These are phyloP conservation scores for Thielaviopsis cerberus DNA, from an alignment of 2,329 filamentous ascomycete genomes.

Conservation along the genomic window DNA sequence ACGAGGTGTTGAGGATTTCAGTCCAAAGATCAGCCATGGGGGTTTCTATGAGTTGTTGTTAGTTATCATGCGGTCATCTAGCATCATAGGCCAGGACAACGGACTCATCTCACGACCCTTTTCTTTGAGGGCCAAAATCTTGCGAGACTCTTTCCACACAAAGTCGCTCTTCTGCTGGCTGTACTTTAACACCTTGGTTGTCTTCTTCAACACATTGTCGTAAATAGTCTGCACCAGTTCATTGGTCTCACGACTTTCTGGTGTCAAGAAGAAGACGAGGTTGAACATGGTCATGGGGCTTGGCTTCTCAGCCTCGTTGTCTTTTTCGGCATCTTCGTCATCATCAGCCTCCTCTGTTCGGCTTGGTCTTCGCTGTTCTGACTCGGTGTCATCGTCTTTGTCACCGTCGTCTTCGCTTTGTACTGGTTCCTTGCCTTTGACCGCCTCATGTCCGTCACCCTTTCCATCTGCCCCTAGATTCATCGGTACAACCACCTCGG, in stretches of 20 bases:
- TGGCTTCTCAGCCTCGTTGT: constrained; percentile 24
- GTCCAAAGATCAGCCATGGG: constrained; percentile 50
- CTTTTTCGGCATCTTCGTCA: constrained; percentile 29
- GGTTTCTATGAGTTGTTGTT: constrained; percentile 22
- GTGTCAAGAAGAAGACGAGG: constrained; percentile 77
- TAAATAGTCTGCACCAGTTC: constrained; percentile 61
- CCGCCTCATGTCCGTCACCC: constrained; percentile 14
- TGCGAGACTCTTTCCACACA: constrained; percentile 77
- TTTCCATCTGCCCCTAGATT: constrained; percentile 8
- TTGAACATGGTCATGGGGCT: constrained; percentile 92
- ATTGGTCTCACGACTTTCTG: constrained; percentile 59
- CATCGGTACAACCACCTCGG: not conserved
- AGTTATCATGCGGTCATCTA: not conserved
- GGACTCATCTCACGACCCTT: constrained; percentile 53
- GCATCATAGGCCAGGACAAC: constrained; percentile 17
- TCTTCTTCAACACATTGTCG: constrained; percentile 73
- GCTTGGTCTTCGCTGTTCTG: constrained; percentile 19
- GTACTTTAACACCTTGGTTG: constrained; percentile 81
- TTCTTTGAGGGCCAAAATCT: constrained; percentile 63
- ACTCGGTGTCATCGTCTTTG: constrained; percentile 16
- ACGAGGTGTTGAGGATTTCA: constrained; percentile 52
- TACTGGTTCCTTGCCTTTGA: constrained; percentile 14
- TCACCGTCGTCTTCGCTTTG: constrained; percentile 13
- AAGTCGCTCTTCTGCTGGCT: constrained; percentile 81
- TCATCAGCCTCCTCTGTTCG: not conserved